phyloP scores from a whole-genome alignment of 164 flowering plant species.

The Liriodendron chinense region DNA sequence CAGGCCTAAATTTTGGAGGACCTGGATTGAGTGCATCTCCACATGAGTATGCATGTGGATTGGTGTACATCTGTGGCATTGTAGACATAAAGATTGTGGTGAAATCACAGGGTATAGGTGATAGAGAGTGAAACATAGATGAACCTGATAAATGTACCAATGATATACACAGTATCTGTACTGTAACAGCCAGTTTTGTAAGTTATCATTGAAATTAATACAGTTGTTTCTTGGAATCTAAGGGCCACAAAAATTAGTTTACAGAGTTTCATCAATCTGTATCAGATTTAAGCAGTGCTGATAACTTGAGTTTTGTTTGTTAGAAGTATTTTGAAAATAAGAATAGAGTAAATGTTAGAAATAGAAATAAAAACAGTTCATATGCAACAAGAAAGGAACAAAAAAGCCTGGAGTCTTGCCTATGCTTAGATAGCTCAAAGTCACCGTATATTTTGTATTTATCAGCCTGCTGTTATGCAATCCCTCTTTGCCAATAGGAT shows the following conservation, averaged over 20 bases:
- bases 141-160: no score
- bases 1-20: no score
- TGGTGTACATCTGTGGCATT: no score
- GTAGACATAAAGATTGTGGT: no score
- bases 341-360: background rate
- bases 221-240: background rate
- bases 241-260: background rate
- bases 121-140: no score
- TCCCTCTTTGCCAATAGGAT: background rate
- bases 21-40: no score
- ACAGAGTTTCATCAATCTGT: background rate
- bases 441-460: background rate
- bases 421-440: background rate
- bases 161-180: no score
- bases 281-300: background rate
- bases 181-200: background rate
- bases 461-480: no score
- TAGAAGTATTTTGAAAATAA: background rate
- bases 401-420: background rate
- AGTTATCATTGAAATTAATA: background rate
- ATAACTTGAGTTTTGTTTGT: background rate
- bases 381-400: background rate
- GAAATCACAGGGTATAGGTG: no score
- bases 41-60: no score
- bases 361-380: background rate